Base-by-base conservation (phyloP, 1,284 basidiomycete genomes). In the Meira miltonrushii region DNA sequence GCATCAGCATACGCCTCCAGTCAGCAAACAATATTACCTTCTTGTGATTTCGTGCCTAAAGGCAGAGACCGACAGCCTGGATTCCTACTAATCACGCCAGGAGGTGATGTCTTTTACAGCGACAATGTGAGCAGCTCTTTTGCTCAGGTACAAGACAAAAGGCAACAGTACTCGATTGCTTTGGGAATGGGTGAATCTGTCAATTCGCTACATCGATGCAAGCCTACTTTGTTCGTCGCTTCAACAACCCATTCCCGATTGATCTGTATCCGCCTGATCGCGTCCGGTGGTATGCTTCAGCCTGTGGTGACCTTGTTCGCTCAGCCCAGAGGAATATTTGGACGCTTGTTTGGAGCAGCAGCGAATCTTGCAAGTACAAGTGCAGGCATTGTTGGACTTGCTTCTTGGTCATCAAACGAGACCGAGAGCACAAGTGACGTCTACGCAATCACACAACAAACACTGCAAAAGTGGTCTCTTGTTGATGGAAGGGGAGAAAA, bases 401-500 rank as follows among this genome's bases (percentile, higher is more conserved):
- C 73, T 8, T 61, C 72, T 3, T 62, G 64, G 4, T 64, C 62
- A 5, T 51, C 58, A 1, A 53, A 60, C 5, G 56, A 56, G 12
- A 59, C 47, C 28, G 64, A 64, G 38, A 61, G 61, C 17, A 60
- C 60, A 12, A 46, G 63, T 13, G 66, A 66, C 10, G 62, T 75
- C 5, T 69, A 68, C 33, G 74, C 74, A 21, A 59, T 73, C 39
- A 66, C 73, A 19, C 59, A 59, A 7, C 64, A 62, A 48, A 64
- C 59, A 25, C 46, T 77, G 13, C 76, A 78, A 39, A 65, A 68
- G 40, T 78, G 77, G 77, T 63, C 69, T 41, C 58, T 78, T 17
- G 64, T 68, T 13, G 62, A 73, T 6, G 62, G 67, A 12, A 68
- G 67, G 1, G 64, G 61, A 13, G 72, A 74, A 40, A 61, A 62